Base-by-base conservation (phyloP, 306 rosid species). In the Sindora glabra region DNA sequence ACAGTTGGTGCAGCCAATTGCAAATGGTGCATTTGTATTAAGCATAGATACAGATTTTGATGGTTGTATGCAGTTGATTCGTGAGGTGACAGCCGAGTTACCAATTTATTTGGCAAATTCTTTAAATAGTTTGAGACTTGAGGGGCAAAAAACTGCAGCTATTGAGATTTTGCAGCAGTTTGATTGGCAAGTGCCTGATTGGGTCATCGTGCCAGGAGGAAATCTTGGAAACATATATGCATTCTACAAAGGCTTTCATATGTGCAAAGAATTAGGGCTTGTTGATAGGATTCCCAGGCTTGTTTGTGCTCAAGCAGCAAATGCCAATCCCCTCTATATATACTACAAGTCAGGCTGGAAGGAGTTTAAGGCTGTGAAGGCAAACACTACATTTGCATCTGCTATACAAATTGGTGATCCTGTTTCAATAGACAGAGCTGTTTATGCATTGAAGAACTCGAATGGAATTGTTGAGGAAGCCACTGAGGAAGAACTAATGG, bases 391-490 rank as follows among this genome's bases (percentile, higher is more conserved):
- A 0, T 89, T 85, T 56, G 95, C 96, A 0, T 89, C 90, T 9
- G 96, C 95, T 0, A 89, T 89, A 6, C 95, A 89, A 23, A 89
- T 85, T 65, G 96, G 96, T 2, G 97, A 89, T 37, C 97, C 97
- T 0, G 97, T 89, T 62, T 86, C 92, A 0, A 89, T 89, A 10
- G 95, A 89, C 51, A 81, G 96, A 51, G 96, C 96, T 0, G 95
- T 89, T 49, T 71, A 45, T 55, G 96, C 96, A 0, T 61, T 89
- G 47, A 73, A 61, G 85, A 85, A 82, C 33, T 83, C 89, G 5
- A 36, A 79, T 56, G 90, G 96, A 58, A 86, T 89, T 5, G 96
- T 89, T 12, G 96, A 86, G 90, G 96, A 89, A 72, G 96, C 96
- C 0, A 86, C 95, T 0, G 95, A 89, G 83, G 87, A 86, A 63